Base-by-base conservation (phyloP, 2,329 filamentous ascomycete genomes). In the Aspergillus intermedius region DNA sequence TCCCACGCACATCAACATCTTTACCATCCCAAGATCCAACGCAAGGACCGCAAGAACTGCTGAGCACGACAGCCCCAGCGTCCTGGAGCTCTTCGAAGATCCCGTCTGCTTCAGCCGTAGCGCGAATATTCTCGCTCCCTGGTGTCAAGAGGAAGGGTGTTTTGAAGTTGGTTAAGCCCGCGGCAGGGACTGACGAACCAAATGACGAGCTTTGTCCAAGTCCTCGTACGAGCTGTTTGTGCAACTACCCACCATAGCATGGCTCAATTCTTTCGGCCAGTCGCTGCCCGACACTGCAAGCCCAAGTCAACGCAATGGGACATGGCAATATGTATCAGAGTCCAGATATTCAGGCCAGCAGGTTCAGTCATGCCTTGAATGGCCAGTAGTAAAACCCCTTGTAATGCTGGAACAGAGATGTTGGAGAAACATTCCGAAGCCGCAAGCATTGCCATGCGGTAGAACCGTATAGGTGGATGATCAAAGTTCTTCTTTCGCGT, bases 171-270 rank as follows among this genome's bases (percentile, higher is more conserved):
- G 69, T 86, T 75, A 62, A 94, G 79, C 54, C 54, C 56, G 91
- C 91, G 68, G 95, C 88, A 59, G 82, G 53, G 87, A 90, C 52
- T 86, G 89, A 48, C 88, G 88, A 56, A 85, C 88, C 54, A 57
- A 41, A 17, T 56, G 54, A 13, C 91, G 87, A 61, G 82, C 85
- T 90, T 56, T 56, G 34, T 56, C 50, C 1, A 96, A 95, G 67
- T 96, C 91, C 76, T 84, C 81, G 62, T 84, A 84, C 2, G 81
- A 84, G 42, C 81, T 84, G 81, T 96, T 97, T 61, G 91, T 96
- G 85, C 91, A 97, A 60, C 90, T 95, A 58, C 91, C 91, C 63
- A 97, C 96, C 51, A 97, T 78, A 64, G 91, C 91, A 58, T 94
- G 91, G 77, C 94, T 95, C 64, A 97, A 77, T 67, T 94, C 88